A percentile compares a stretch with the other conserved stretches of the same genome.
phyloP scores from a whole-genome alignment of 75 land plant genomes.

The Selaginella tamariscina region DNA sequence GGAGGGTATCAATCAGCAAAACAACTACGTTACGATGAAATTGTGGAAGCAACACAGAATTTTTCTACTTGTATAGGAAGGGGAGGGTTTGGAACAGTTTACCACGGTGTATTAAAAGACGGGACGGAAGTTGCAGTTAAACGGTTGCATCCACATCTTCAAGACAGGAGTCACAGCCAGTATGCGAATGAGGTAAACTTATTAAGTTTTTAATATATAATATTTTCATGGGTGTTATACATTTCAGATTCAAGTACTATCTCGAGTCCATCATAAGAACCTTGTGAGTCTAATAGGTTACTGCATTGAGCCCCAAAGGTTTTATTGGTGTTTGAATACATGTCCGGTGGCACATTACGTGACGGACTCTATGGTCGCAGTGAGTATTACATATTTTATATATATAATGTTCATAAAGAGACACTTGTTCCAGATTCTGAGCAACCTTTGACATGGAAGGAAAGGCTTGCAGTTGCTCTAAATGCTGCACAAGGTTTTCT shows the following conservation, averaged over 20 bases:
- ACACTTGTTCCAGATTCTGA: too few relatives aligned
- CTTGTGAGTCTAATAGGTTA: conserved; percentile 7
- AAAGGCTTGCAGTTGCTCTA: conserved; percentile 4
- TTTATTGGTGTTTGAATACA: conserved; percentile 25
- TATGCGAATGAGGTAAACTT: too few relatives aligned
- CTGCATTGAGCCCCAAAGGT: conserved; percentile 22
- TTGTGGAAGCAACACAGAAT: background rate
- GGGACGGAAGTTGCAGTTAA: background rate
- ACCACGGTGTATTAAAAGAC: background rate
- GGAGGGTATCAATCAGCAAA: too few relatives aligned
- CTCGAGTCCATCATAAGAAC: conserved; percentile 27
- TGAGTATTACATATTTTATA: background rate
- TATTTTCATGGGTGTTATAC: too few relatives aligned
- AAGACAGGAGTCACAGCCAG: too few relatives aligned
- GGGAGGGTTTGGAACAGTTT: background rate
- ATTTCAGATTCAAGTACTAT: conserved; percentile 17
- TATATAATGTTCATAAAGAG: too few relatives aligned
- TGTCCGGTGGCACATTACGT: conserved; percentile 19
- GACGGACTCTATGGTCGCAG: background rate
- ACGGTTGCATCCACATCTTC: too few relatives aligned
- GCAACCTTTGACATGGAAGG: conserved; percentile 1
- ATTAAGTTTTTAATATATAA: too few relatives aligned
- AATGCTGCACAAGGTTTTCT: background rate
- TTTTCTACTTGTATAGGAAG: background rate
- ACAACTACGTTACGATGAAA: background rate